These are phyloP conservation scores for Penicillium bialowiezense DNA, from an alignment of 495 filamentous ascomycete genomes.

Conservation along the genomic window DNA sequence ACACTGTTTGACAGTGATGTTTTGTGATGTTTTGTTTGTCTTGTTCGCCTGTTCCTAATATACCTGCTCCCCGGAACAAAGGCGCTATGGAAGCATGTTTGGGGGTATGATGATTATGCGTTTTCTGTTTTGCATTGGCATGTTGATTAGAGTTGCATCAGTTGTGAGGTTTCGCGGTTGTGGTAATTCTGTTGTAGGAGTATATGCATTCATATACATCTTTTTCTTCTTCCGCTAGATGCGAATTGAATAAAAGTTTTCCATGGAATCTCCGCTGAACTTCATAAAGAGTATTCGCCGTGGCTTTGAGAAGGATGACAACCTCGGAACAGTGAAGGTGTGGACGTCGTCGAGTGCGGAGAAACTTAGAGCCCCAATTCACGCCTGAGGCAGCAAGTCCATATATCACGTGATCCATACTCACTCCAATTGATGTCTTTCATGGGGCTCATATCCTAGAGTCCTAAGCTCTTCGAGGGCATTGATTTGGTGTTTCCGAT, in stretches of 20 bases:
- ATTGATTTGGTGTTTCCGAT: too few species aligned
- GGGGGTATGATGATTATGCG: conserved; percentile 5
- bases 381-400: background rate
- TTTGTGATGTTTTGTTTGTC: conserved; percentile 8
- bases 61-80: conserved; percentile 3
- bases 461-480: too few species aligned
- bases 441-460: too few species aligned
- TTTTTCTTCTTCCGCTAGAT: background rate
- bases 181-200: background rate
- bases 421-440: background rate
- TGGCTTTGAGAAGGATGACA: too few species aligned
- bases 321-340: background rate
- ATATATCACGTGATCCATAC: background rate
- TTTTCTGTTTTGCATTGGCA: conserved; percentile 7
- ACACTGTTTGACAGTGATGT: background rate
- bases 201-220: conserved; percentile 1
- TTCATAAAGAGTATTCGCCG: too few species aligned
- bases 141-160: conserved; percentile 12
- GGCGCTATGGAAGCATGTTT: background rate
- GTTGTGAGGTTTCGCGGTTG: conserved; percentile 5
- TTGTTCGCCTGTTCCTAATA: conserved; percentile 12
- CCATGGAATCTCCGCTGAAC: too few species aligned
- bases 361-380: background rate
- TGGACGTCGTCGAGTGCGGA: background rate
- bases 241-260: background rate